Evolutionary conservation across 805 yeast genomes (phyloP).

Genomic region (Torulaspora indica): DNA sequence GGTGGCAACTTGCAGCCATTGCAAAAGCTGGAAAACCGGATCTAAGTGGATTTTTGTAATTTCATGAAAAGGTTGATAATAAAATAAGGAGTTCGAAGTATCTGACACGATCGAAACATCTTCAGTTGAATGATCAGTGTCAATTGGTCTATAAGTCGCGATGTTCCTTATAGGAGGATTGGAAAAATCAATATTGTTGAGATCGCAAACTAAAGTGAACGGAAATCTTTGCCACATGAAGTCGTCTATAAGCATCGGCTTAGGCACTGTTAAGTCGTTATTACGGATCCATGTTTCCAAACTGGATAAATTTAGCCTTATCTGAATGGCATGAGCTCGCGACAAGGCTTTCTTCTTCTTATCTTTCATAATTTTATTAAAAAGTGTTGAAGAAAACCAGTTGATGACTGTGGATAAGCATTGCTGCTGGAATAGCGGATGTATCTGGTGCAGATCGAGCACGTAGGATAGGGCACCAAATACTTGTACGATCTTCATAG

Average conservation of each 20-base stretch:
- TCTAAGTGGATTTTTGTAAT: conserved; percentile 63
- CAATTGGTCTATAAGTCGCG: conserved; percentile 24
- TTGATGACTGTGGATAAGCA: conserved; percentile 71
- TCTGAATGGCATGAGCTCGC: conserved; percentile 82
- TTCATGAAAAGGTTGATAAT: conserved; percentile 58
- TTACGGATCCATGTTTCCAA: conserved; percentile 90
- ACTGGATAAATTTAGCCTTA: conserved; percentile 76
- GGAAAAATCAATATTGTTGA: conserved; percentile 27
- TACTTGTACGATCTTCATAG: conserved; percentile 76
- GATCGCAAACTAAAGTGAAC: conserved; percentile 35
- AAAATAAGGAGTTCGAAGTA: conserved; percentile 47
- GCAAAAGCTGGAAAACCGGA: conserved; percentile 73
- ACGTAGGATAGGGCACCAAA: conserved; percentile 86
- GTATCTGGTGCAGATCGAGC: conserved; percentile 73
- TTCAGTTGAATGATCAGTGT: conserved; percentile 4
- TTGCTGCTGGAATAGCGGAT: conserved; percentile 71
- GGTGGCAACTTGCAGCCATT: conserved; percentile 86
- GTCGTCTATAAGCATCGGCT: conserved; percentile 37
- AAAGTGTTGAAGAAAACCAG: conserved; percentile 67
- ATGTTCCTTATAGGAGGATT: conserved; percentile 25
- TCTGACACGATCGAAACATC: conserved; percentile 15
- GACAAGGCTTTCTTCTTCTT: conserved; percentile 58
- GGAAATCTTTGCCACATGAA: conserved; percentile 40
- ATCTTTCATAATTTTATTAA: conserved; percentile 65
- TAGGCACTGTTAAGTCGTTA: conserved; percentile 30